Evolutionary conservation across 1,139 yeast genomes (phyloP).

Genomic region (Zygosaccharomyces sapae): DNA sequence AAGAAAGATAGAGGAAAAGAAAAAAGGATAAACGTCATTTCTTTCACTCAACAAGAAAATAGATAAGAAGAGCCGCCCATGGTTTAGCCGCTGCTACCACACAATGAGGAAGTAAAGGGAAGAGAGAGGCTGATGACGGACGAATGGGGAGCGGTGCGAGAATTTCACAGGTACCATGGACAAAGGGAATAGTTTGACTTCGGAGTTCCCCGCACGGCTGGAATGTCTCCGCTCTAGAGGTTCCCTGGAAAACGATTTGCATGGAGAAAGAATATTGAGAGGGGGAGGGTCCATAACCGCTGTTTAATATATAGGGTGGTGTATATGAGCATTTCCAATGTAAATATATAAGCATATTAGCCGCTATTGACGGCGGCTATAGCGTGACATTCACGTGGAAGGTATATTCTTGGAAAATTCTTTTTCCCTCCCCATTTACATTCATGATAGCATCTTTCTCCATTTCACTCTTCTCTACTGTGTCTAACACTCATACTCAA

Average conservation of each 20-base stretch:
- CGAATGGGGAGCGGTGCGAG: too few species aligned
- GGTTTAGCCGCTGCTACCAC: slow-evolving; percentile 4
- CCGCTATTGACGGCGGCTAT: too few species aligned
- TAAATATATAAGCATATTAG: too few species aligned
- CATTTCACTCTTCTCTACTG: neutral
- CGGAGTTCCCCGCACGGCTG: too few species aligned
- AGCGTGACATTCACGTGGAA: too few species aligned
- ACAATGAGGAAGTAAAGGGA: neutral
- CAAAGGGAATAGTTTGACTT: neutral
- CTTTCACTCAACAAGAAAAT: neutral
- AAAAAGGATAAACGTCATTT: neutral
- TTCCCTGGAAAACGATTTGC: too few species aligned
- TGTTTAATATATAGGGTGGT: too few species aligned
- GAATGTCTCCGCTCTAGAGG: too few species aligned
- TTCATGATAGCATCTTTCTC: neutral
- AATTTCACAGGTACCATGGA: neutral
- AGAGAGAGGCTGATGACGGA: neutral
- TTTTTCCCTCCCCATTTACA: neutral
- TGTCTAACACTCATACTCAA: neutral
- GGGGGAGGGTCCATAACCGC: too few species aligned
- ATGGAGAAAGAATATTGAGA: too few species aligned
- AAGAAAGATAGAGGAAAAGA: neutral
- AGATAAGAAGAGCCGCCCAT: slow-evolving; percentile 1
- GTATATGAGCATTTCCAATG: too few species aligned
- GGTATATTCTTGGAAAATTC: too few species aligned